Conservation (phyloP, 306 rosid genomes). For the Rosa rugosa region DNA sequence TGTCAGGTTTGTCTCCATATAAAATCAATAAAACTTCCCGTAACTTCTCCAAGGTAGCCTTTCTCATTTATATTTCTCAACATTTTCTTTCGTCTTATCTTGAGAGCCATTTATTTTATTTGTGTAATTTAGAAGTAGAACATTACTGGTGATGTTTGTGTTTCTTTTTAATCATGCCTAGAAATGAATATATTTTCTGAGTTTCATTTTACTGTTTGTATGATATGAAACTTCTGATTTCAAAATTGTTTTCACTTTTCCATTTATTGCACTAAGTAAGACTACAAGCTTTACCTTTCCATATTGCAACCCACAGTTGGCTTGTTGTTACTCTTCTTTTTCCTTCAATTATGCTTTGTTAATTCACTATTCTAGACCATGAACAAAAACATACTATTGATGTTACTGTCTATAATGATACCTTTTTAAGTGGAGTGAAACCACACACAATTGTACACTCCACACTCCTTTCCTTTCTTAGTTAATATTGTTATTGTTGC, state of each 20-base stretch:
- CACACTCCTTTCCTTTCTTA: background rate
- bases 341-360: background rate
- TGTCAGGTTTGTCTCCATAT: constrained; percentile 92
- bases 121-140: background rate
- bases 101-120: background rate
- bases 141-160: background rate
- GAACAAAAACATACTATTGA: background rate
- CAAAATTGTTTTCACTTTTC: background rate
- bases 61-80: constrained; percentile 3
- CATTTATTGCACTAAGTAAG: background rate
- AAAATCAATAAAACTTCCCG: constrained; percentile 59
- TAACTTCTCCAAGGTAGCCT: constrained; percentile 67
- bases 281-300: background rate
- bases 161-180: background rate
- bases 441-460: background rate
- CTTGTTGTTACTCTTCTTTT: background rate
- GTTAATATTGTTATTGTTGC: background rate
- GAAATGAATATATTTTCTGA: constrained; percentile 9
- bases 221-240: background rate
- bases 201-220: background rate
- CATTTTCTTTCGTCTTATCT: constrained; percentile 15
- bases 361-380: background rate
- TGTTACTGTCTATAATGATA: background rate
- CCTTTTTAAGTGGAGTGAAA: background rate
- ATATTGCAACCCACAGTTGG: background rate